A percentile compares a stretch with the other conserved stretches of the same genome.
Evolutionary conservation across 441 rosid genomes (phyloP).

Genomic region (Gossypium schwendimanii): DNA sequence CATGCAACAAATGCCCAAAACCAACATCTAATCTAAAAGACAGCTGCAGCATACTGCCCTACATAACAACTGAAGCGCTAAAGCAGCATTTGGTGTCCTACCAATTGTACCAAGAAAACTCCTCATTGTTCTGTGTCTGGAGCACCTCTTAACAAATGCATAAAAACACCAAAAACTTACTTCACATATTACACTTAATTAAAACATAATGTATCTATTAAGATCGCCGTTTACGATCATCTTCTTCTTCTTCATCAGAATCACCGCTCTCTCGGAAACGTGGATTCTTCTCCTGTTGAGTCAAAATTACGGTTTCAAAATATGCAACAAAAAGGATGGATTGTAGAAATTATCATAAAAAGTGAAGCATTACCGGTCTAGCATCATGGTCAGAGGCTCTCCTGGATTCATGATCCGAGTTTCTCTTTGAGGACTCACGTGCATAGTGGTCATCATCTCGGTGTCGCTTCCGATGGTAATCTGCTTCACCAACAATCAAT

Average conservation of each 20-base stretch:
- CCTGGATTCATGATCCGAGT: conserved; percentile 57
- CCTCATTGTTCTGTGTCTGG: not conserved
- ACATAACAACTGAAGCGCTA: not conserved
- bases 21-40: not conserved
- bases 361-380: conserved; percentile 57
- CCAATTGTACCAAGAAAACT: not conserved
- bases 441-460: conserved; percentile 76
- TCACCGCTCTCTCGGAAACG: conserved; percentile 93
- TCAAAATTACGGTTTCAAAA: conserved; percentile 2
- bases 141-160: not conserved
- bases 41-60: not conserved
- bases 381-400: conserved; percentile 73
- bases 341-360: not conserved
- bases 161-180: not conserved
- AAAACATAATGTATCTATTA: conserved; percentile 12
- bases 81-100: not conserved
- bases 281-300: conserved; percentile 89
- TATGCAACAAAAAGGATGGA: not conserved
- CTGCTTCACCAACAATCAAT: conserved; percentile 28
- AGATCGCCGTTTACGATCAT: conserved; percentile 46
- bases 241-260: conserved; percentile 91
- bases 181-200: not conserved
- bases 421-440: conserved; percentile 60
- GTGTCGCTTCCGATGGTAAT: conserved; percentile 65
- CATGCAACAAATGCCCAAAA: conserved; percentile 1